Evolutionary conservation across 805 yeast genomes (phyloP).

Genomic region (Teunomyces atbi): DNA sequence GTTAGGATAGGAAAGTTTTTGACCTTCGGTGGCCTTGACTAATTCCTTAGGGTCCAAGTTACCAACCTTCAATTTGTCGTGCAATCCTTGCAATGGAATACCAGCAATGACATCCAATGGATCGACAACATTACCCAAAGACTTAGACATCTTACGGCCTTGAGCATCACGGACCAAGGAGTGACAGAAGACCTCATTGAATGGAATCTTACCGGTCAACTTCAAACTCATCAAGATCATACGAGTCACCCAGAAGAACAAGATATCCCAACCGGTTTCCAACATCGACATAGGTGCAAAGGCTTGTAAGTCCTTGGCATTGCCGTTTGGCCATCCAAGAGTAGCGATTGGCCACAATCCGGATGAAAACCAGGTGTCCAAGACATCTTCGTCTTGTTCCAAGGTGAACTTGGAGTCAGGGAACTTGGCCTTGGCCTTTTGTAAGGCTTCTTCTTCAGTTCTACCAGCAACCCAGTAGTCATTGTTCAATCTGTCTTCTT

Average conservation of each 20-base stretch:
- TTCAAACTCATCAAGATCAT: conserved; percentile 92
- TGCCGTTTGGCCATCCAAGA: conserved; percentile 85
- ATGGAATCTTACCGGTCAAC: conserved; percentile 87
- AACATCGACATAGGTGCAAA: conserved; percentile 91
- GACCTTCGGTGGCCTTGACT: conserved; percentile 84
- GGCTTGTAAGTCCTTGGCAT: conserved; percentile 66
- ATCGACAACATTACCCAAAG: conserved; percentile 94
- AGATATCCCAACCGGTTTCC: conserved; percentile 99
- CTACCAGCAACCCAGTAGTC: conserved; percentile 92
- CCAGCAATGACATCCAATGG: conserved; percentile 94
- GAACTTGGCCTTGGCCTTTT: conserved; percentile 73
- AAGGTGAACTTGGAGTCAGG: conserved; percentile 67
- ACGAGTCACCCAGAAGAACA: conserved; percentile 98
- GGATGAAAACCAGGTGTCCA: conserved; percentile 98
- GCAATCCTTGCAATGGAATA: conserved; percentile 74
- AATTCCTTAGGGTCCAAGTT: conserved; percentile 88
- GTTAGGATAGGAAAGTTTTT: conserved; percentile 83
- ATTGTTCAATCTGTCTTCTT: conserved; percentile 60
- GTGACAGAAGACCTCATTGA: conserved; percentile 96
- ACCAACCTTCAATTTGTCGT: conserved; percentile 73
- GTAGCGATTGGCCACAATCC: conserved; percentile 98
- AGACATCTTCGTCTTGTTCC: conserved; percentile 96
- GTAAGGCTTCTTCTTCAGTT: conserved; percentile 75
- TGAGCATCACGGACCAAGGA: conserved; percentile 98
- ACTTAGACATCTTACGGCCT: conserved; percentile 98